phyloP scores from a whole-genome alignment of 306 rosid genomes.

The Cicer chorassanicum region DNA sequence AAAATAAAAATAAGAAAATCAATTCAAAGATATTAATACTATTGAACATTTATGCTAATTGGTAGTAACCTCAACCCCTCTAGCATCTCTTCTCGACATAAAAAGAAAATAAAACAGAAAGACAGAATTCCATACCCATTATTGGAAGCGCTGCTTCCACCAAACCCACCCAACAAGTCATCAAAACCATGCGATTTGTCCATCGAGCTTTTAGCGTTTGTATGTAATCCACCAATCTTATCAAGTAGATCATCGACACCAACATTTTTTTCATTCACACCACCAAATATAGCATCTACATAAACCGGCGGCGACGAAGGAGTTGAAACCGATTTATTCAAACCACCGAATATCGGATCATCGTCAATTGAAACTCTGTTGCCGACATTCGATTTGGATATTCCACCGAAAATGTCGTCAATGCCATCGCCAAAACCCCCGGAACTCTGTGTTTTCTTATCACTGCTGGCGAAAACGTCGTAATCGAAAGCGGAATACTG shows the following conservation, averaged over 20 bases:
- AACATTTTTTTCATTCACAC: conserved; percentile 54
- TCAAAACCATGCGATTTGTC: conserved; percentile 50
- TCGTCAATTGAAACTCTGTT: conserved; percentile 50
- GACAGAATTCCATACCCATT: conserved; percentile 56
- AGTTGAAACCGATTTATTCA: conserved; percentile 48
- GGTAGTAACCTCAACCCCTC: not conserved
- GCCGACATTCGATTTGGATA: conserved; percentile 37
- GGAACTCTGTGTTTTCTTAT: conserved; percentile 39
- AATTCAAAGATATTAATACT: not conserved
- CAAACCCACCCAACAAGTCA: conserved; percentile 84
- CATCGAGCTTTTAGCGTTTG: conserved; percentile 40
- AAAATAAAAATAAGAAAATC: not conserved
- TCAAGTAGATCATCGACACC: conserved; percentile 60
- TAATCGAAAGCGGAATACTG: conserved; percentile 44
- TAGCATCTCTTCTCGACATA: not conserved
- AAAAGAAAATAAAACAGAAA: not conserved
- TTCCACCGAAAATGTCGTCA: conserved; percentile 59
- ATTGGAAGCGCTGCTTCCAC: conserved; percentile 52
- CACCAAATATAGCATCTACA: conserved; percentile 77
- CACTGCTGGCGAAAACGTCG: conserved; percentile 26
- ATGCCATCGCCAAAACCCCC: conserved; percentile 52
- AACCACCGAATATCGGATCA: conserved; percentile 64
- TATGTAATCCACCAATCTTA: conserved; percentile 54
- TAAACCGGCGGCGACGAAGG: conserved; percentile 40
- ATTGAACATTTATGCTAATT: conserved; percentile 3